phyloP scores from a whole-genome alignment of 1,139 yeast genomes.

The Sugiyamaella neomexicana region DNA sequence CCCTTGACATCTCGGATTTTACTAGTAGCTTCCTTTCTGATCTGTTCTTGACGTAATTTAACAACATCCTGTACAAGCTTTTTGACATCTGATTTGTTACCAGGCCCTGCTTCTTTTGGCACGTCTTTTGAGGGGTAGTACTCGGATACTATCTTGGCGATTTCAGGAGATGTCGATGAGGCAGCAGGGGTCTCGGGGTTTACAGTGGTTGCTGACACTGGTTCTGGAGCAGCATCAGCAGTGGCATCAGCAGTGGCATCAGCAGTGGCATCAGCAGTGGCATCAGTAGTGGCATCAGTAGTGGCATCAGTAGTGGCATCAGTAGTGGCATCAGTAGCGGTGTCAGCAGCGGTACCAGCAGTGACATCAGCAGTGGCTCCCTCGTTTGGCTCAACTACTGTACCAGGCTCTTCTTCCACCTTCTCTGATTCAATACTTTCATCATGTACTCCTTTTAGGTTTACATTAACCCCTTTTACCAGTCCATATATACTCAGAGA shows the following conservation, averaged over 20 bases:
- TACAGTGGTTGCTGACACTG: constrained; percentile 12
- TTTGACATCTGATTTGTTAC: constrained; percentile 46
- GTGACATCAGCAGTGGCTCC: constrained; percentile 11
- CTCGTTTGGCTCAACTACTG: constrained; percentile 4
- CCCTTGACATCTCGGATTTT: constrained; percentile 30
- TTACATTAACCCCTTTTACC: constrained; percentile 30
- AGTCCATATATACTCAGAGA: constrained; percentile 32
- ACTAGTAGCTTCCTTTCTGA: constrained; percentile 44
- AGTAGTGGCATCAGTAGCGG: constrained; percentile 9
- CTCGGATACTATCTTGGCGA: constrained; percentile 23
- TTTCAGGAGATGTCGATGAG: constrained; percentile 20
- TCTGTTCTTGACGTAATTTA: constrained; percentile 50
- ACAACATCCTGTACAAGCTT: constrained; percentile 57
- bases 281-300: constrained; percentile 5
- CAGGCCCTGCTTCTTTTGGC: constrained; percentile 23
- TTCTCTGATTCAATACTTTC: neutral
- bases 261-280: neutral
- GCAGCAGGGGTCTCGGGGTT: constrained; percentile 9
- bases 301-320: constrained; percentile 12
- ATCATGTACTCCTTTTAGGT: neutral
- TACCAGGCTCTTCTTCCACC: constrained; percentile 5
- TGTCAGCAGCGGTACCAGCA: constrained; percentile 4
- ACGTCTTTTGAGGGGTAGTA: constrained; percentile 26
- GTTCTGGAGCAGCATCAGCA: constrained; percentile 13
- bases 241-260: constrained; percentile 14